phyloP scores from a whole-genome alignment of 768 basidiomycete genomes.

The Clathrus columnatus region DNA sequence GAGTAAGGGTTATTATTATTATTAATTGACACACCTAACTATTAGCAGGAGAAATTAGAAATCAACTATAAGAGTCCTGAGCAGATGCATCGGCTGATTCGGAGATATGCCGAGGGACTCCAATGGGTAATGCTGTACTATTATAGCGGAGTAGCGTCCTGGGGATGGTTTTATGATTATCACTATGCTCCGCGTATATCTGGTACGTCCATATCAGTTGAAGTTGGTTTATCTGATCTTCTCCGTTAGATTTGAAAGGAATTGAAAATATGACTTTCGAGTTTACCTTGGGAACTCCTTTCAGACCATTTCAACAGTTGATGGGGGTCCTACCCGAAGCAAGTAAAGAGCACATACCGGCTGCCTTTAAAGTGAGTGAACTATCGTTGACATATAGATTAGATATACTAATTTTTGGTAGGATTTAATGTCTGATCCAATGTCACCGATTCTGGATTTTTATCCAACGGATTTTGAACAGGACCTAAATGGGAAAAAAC shows the following conservation, averaged over 20 bases:
- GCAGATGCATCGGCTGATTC: slow-evolving; percentile 61
- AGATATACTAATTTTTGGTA: slow-evolving; percentile 22
- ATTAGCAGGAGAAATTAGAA: slow-evolving; percentile 69
- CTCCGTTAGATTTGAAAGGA: slow-evolving; percentile 40
- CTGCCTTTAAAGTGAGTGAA: slow-evolving; percentile 67
- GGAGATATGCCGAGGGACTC: slow-evolving; percentile 83
- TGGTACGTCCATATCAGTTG: slow-evolving; percentile 39
- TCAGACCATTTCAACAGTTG: slow-evolving; percentile 88
- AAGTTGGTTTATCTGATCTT: neutral
- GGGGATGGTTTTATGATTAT: slow-evolving; percentile 99
- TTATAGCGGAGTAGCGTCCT: slow-evolving; percentile 92
- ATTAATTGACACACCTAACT: neutral
- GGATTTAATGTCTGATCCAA: slow-evolving; percentile 84
- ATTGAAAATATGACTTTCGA: slow-evolving; percentile 76
- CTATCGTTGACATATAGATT: neutral
- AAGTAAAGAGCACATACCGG: slow-evolving; percentile 80
- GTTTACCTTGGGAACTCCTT: slow-evolving; percentile 83
- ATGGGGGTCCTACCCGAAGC: slow-evolving; percentile 96
- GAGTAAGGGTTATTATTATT: slow-evolving; percentile 36
- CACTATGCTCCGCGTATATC: slow-evolving; percentile 97
- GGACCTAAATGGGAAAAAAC: slow-evolving; percentile 96
- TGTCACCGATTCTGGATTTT: slow-evolving; percentile 87
- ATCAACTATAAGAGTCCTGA: slow-evolving; percentile 65
- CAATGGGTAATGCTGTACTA: slow-evolving; percentile 99
- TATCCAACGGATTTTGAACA: slow-evolving; percentile 87